phyloP scores from a whole-genome alignment of 805 yeast genomes.

The Suhomyces xylopsoci region DNA sequence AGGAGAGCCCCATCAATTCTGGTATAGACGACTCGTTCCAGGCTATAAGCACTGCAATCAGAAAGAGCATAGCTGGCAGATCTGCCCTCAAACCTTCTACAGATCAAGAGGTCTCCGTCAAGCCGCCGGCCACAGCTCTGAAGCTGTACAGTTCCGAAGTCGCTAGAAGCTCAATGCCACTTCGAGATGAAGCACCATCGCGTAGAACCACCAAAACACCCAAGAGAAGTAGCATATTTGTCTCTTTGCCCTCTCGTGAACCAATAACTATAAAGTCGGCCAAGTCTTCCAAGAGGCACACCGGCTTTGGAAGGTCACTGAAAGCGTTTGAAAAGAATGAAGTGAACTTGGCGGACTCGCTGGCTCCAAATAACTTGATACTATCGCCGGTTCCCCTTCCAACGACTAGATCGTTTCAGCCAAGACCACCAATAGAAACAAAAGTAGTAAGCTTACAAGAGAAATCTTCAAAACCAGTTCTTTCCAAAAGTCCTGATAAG shows the following conservation, averaged over 20 bases:
- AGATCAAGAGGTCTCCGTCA: not conserved
- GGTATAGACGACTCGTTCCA: constrained; percentile 41
- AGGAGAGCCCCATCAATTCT: not conserved
- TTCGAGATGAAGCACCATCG: constrained; percentile 13
- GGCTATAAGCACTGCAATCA: constrained; percentile 45
- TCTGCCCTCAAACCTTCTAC: constrained; percentile 2
- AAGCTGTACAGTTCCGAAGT: not conserved
- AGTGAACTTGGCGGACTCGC: constrained; percentile 10
- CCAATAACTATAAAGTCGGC: constrained; percentile 25
- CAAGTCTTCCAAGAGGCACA: constrained; percentile 5
- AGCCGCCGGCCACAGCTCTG: not conserved
- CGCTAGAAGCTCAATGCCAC: constrained; percentile 10
- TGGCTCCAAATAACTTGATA: constrained; percentile 4
- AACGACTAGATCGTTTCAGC: not conserved
- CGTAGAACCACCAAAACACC: constrained; percentile 21
- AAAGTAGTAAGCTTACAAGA: not conserved
- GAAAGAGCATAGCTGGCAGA: constrained; percentile 44
- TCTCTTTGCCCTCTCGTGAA: constrained; percentile 36
- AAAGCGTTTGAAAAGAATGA: constrained; percentile 15
- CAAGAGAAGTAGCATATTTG: constrained; percentile 32
- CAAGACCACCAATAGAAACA: not conserved
- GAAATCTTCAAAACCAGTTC: not conserved
- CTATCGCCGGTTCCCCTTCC: constrained; percentile 13
- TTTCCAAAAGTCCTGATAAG: not conserved
- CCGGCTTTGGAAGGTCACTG: constrained; percentile 14